A percentile compares a stretch with the other conserved stretches of the same genome.
These are phyloP conservation scores for Saccharomyces hybrid DNA, from an alignment of 1,139 yeast genomes.

Conservation along the genomic window DNA sequence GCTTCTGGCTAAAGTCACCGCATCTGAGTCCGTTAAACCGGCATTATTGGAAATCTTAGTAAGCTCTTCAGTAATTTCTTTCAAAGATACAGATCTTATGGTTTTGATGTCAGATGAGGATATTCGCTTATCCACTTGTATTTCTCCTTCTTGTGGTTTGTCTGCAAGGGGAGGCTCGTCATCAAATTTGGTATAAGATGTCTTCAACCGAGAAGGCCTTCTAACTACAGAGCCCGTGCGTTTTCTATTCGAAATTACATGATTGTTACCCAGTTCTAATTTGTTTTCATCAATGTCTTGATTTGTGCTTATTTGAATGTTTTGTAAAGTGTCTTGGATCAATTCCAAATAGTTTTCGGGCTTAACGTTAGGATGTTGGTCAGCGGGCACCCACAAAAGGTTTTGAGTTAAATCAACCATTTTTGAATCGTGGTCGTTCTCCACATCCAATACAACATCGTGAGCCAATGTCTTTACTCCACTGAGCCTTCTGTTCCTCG, in stretches of 20 bases:
- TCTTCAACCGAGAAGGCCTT: conserved; percentile 30
- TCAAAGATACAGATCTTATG: conserved; percentile 37
- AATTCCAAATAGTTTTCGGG: conserved; percentile 85
- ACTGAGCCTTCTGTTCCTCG: conserved; percentile 13
- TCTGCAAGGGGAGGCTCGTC: conserved; percentile 4
- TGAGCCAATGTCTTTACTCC: conserved; percentile 15
- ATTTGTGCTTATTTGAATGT: conserved; percentile 33
- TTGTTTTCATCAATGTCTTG: conserved; percentile 3
- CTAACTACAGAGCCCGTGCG: conserved; percentile 22
- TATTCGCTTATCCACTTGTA: not conserved
- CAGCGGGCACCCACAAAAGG: conserved; percentile 90
- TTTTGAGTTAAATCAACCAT: conserved; percentile 21
- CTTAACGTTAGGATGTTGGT: conserved; percentile 84
- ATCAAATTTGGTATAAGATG: conserved; percentile 26
- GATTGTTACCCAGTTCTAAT: not conserved
- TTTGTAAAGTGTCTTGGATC: conserved; percentile 73
- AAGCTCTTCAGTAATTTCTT: conserved; percentile 58
- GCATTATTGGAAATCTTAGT: conserved; percentile 61
- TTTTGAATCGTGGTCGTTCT: not conserved
- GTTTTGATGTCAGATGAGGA: not conserved
- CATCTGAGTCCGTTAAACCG: conserved; percentile 66
- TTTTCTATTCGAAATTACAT: not conserved
- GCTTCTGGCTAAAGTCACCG: conserved; percentile 66
- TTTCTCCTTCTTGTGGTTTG: not conserved
- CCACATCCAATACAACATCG: not conserved